phyloP scores from a whole-genome alignment of 129 eudicot species.

The Pittosporum tobira region DNA sequence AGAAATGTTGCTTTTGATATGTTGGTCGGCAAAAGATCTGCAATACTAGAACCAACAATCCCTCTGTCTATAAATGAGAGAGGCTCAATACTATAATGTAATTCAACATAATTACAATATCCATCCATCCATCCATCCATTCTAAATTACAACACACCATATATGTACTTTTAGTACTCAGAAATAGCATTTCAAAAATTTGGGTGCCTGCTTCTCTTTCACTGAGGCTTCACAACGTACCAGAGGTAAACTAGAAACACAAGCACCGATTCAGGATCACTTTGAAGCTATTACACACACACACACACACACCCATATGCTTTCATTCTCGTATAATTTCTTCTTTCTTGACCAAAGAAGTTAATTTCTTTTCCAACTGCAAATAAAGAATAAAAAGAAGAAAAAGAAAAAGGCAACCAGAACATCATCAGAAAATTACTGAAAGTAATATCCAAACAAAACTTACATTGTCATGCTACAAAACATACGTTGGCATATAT shows the following conservation, averaged over 20 bases:
- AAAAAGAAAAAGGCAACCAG: background rate
- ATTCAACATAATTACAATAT: slow-evolving; percentile 13
- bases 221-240: slow-evolving; percentile 4
- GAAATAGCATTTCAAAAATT: slow-evolving; percentile 17
- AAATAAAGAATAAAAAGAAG: slow-evolving; percentile 12
- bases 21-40: too few relatives aligned
- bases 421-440: background rate
- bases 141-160: slow-evolving; percentile 18
- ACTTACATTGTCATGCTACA: too few relatives aligned
- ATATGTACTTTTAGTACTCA: slow-evolving; percentile 4
- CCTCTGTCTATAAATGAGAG: too few relatives aligned
- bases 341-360: slow-evolving; percentile 27
- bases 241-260: slow-evolving; percentile 6
- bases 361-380: slow-evolving; percentile 72
- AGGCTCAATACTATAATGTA: too few relatives aligned
- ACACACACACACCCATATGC: too few relatives aligned
- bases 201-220: slow-evolving; percentile 12
- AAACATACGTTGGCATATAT: too few relatives aligned
- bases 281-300: background rate
- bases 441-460: too few relatives aligned
- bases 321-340: slow-evolving; percentile 27
- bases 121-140: too few relatives aligned
- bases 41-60: too few relatives aligned
- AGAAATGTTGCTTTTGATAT: too few relatives aligned
- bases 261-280: slow-evolving; percentile 1